Percentiles rank a stretch among this genome's conserved stretches.
These are phyloP conservation scores for Kurtzmaniella natalensis DNA, from an alignment of 1,139 yeast species.

Conservation along the genomic window DNA sequence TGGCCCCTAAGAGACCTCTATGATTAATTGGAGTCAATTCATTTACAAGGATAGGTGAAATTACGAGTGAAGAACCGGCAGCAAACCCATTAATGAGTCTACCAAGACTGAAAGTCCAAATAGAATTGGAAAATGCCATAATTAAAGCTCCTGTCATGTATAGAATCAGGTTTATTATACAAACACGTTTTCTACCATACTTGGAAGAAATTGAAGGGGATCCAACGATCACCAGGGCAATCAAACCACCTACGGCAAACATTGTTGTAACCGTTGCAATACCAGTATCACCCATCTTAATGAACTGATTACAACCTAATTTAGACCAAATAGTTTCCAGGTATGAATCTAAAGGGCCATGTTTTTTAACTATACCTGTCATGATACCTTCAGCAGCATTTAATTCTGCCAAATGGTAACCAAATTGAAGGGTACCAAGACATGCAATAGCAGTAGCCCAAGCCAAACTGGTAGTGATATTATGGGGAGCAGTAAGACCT, in stretches of 20 bases:
- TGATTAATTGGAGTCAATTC: constrained; percentile 37
- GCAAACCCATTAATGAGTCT: constrained; percentile 33
- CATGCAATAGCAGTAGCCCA: constrained; percentile 49
- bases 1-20: constrained; percentile 35
- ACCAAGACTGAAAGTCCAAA: constrained; percentile 20
- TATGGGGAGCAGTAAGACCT: constrained; percentile 18
- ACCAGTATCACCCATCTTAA: constrained; percentile 21
- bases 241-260: constrained; percentile 36
- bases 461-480: constrained; percentile 24
- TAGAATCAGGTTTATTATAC: constrained; percentile 21
- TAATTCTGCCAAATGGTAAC: constrained; percentile 84
- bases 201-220: constrained; percentile 19
- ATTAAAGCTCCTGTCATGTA: constrained; percentile 24
- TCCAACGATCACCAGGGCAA: constrained; percentile 30
- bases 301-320: constrained; percentile 24
- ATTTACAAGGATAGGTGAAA: constrained; percentile 35
- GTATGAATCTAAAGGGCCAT: constrained; percentile 21
- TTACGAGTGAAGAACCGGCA: constrained; percentile 34
- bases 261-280: constrained; percentile 30
- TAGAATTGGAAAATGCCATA: constrained; percentile 22
- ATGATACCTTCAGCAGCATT: constrained; percentile 75
- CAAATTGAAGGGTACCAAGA: constrained; percentile 78
- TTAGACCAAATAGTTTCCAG: constrained; percentile 25
- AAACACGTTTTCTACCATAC: constrained; percentile 25
- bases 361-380: constrained; percentile 33